Conservation (phyloP, 148 eudicot genomes). For the Rhododendron griersonianum region DNA sequence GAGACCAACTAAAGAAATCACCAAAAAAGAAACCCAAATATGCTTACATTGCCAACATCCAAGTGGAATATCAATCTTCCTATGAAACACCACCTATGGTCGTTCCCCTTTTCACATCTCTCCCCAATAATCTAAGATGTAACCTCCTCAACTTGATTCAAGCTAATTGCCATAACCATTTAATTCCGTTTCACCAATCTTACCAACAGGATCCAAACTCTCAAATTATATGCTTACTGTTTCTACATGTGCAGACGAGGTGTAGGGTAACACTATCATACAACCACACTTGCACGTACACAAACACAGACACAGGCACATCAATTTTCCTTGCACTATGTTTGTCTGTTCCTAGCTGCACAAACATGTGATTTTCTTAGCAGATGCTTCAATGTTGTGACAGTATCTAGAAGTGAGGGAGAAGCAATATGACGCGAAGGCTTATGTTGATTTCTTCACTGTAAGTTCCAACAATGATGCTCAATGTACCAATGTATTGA, state of each 20-base stretch:
- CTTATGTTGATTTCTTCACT: slow-evolving; percentile 65
- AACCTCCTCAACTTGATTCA: not conserved
- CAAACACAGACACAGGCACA: too few relatives aligned
- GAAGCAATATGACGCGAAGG: slow-evolving; percentile 91
- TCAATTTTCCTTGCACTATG: not conserved
- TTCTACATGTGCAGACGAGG: not conserved
- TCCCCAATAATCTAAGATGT: not conserved
- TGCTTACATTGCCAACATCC: not conserved
- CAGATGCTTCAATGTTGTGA: slow-evolving; percentile 13
- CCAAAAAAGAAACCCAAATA: not conserved
- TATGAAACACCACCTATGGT: not conserved
- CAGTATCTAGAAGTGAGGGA: slow-evolving; percentile 93
- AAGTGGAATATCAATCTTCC: not conserved
- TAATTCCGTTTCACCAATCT: not conserved
- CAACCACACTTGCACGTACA: not conserved
- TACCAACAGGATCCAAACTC: too few relatives aligned
- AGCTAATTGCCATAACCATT: not conserved
- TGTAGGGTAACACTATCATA: not conserved
- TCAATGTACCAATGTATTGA: not conserved
- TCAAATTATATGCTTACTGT: not conserved
- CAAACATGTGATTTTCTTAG: not conserved
- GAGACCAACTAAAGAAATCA: not conserved
- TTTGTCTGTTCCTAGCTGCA: not conserved
- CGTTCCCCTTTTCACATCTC: not conserved
- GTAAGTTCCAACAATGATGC: slow-evolving; percentile 37